Base-by-base conservation (phyloP, 2,329 filamentous ascomycete genomes). In the Lomentospora prolificans region DNA sequence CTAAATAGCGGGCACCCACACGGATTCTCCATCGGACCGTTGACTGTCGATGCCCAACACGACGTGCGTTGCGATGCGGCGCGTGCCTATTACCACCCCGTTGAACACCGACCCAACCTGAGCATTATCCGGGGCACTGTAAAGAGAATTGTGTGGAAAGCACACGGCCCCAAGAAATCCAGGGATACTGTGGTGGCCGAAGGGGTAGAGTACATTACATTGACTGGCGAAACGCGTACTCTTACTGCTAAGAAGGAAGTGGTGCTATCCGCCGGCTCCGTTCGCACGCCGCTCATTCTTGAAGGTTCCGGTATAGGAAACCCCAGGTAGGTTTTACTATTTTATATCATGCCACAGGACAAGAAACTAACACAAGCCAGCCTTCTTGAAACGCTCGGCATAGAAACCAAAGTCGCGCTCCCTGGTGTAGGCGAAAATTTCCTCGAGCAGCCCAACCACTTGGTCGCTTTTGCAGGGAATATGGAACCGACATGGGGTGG, bases 61-160 rank as follows among this genome's bases (percentile, higher is more conserved):
- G 70, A 72, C 48, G 78, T 75, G 59, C 72, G 67, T n/a, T 69
- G 79, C 31, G 79, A 74, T 2, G 81, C 78, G 62, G 68, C 69
- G 24, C 59, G 66, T 53, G 72, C 70, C 39, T 69, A 68, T 2
- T 79, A 78, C 57, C 64, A 74, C 0, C 65, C 70, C 2, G 61
- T 70, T 10, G 67, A 68, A 1, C 65, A 67, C 0, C 63, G 72
- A 27, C 28, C 65, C 1, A 80, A 79, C 50, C 66, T 80, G 10
- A 63, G 68, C 33, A 64, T 70, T 14, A 55, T 70, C 55, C 28
- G 57, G 10, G 56, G 58, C 17, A 24, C 51, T 3, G 60, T 56
- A 2, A 55, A 48, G 10, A 59, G 61, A 3, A 55, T 72, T 7
- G 56, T 48, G 2, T 48, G 44, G 44, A 25, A 48, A 48, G 3